Evolutionary conservation across 345 rosid species (phyloP), one percentile per base, ranked within the genome.

Genomic region (Arabidopsis arenosa): DNA sequence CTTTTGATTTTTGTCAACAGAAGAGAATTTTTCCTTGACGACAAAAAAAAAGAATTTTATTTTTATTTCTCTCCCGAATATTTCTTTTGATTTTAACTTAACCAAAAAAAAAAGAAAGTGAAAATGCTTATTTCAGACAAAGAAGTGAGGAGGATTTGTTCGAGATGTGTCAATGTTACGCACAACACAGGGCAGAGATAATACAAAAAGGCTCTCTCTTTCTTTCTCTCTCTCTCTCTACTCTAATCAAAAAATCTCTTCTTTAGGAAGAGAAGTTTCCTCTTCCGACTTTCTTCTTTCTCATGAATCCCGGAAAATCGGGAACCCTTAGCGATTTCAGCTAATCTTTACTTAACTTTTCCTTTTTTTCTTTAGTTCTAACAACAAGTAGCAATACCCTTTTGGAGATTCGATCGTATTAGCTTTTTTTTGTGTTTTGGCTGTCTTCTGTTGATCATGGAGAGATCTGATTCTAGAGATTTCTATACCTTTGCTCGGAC

Each of bases 401-500:
- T 47, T 47, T n/a, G 33, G 33, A 53, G 76, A 48, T 63, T 63
- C 67, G 41, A 40, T 35, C 15, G 63, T 48, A 57, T 58, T 66
- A 33, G 47, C 49, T 62, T 15, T 39, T 40, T 35, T 60, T 0
- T 11, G 11, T 61, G 32, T 45, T 13, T 14, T 30, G 48, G 64
- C 63, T 26, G 36, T 36, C 66, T 48, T 65, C 30, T 59, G 72
- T 49, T 77, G 75, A 70, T 57, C 71, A 89, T 89, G 94, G 91
- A 89, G 81, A 86, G 90, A 89, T 85, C 90, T 73, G 73, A 80
- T 49, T 75, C 82, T 65, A 87, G 77, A 54, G 84, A 70, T 70
- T 79, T 68, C 78, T 80, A 55, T 81, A 76, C 49, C 84, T 81
- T 81, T 40, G 44, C 78, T 72, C 81, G 55, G 14, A 41, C 79